Conservation (phyloP, 148 eudicot species). For the Vaccinium vitisidaea region DNA sequence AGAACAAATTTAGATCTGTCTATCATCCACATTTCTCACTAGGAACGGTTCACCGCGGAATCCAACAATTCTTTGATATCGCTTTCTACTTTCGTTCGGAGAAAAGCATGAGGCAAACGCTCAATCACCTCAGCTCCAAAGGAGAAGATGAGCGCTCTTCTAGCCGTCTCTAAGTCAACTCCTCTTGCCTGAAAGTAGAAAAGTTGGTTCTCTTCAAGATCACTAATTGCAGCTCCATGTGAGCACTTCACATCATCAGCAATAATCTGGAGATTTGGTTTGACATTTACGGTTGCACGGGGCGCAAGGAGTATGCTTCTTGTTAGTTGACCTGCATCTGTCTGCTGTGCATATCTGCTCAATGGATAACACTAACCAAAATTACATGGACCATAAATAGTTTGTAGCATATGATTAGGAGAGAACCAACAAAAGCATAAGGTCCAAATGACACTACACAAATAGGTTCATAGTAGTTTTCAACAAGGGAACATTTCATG, state of each 20-base stretch:
- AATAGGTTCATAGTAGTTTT: not conserved
- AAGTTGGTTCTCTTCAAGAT: slow-evolving; percentile 80
- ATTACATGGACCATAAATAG: not conserved
- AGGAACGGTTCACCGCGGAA: slow-evolving; percentile 22
- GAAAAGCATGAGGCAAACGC: slow-evolving; percentile 45
- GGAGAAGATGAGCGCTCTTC: slow-evolving; percentile 79
- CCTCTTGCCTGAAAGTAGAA: slow-evolving; percentile 92
- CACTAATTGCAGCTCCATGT: slow-evolving; percentile 92
- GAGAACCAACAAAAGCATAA: not conserved
- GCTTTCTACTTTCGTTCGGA: slow-evolving; percentile 57
- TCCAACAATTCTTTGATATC: slow-evolving; percentile 47
- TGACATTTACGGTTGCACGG: slow-evolving; percentile 81
- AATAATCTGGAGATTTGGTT: slow-evolving; percentile 83
- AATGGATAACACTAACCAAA: not conserved
- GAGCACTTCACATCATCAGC: slow-evolving; percentile 97
- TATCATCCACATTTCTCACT: not conserved
- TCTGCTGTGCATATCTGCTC: slow-evolving; percentile 79
- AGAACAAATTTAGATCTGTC: not conserved
- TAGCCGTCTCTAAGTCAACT: slow-evolving; percentile 65
- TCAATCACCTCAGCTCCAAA: slow-evolving; percentile 82
- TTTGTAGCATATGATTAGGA: not conserved
- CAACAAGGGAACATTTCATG: not conserved
- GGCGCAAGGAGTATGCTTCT: slow-evolving; percentile 88
- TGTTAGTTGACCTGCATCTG: slow-evolving; percentile 94
- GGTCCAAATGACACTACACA: not conserved